These are phyloP conservation scores for Blastobotrys muscicola DNA, from an alignment of 805 yeast genomes.

Conservation along the genomic window DNA sequence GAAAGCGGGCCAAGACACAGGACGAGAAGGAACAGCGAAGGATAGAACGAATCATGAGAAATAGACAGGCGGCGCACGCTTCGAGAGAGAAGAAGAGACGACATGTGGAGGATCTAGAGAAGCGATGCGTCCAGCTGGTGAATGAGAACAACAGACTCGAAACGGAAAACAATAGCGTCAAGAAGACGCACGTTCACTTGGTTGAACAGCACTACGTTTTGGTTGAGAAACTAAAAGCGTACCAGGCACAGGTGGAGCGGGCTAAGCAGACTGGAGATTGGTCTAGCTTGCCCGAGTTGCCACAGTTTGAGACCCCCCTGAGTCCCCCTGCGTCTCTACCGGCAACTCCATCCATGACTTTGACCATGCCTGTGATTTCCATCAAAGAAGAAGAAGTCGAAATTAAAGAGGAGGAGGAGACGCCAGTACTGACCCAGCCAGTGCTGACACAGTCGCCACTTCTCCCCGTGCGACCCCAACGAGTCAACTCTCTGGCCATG, in stretches of 20 bases:
- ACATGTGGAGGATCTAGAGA: slow-evolving; percentile 79
- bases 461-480: neutral
- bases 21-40: slow-evolving; percentile 97
- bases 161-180: slow-evolving; percentile 10
- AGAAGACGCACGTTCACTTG: slow-evolving; percentile 11
- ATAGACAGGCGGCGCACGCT: slow-evolving; percentile 95
- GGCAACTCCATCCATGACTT: neutral
- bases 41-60: slow-evolving; percentile 83
- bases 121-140: slow-evolving; percentile 29
- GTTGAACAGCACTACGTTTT: slow-evolving; percentile 17
- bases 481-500: neutral
- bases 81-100: slow-evolving; percentile 92
- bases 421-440: neutral
- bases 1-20: slow-evolving; percentile 92
- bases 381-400: neutral
- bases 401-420: too few species aligned
- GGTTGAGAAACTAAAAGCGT: slow-evolving; percentile 13
- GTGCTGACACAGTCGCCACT: neutral
- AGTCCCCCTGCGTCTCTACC: neutral
- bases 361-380: neutral
- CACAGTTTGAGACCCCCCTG: neutral
- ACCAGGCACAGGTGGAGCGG: slow-evolving; percentile 11
- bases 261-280: slow-evolving; percentile 18
- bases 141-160: slow-evolving; percentile 21
- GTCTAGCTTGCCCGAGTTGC: slow-evolving; percentile 10